Conservation (phyloP, 768 basidiomycete genomes). For the Lactarius hatsudake region DNA sequence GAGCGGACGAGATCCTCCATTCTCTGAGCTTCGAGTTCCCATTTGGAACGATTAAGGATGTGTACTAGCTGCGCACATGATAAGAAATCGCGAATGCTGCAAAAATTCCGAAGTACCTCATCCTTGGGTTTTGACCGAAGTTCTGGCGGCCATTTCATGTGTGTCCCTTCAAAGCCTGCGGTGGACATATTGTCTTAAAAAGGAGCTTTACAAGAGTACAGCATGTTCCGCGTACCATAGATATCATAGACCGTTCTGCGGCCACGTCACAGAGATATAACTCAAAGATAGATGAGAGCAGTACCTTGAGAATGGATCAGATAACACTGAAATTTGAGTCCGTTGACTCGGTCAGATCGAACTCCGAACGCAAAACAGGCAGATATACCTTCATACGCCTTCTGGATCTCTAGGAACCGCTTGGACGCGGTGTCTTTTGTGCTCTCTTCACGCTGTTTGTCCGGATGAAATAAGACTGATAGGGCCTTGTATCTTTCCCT, state of each 20-base stretch:
- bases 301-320: conserved; percentile 28
- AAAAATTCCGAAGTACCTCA: conserved; percentile 40
- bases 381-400: conserved; percentile 72
- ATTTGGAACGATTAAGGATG: conserved; percentile 41
- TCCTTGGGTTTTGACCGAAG: conserved; percentile 44
- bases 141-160: conserved; percentile 44
- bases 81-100: background rate
- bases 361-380: background rate
- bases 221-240: conserved; percentile 19
- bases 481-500: conserved; percentile 68
- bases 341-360: conserved; percentile 9
- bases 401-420: conserved; percentile 73
- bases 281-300: conserved; percentile 28
- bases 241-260: conserved; percentile 28
- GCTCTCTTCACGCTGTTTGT: conserved; percentile 65
- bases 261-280: conserved; percentile 3
- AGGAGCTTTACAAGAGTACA: background rate
- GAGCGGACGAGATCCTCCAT: conserved; percentile 43
- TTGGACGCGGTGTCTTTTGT: conserved; percentile 58
- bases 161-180: conserved; percentile 40
- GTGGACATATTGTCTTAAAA: background rate
- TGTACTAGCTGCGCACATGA: conserved; percentile 42
- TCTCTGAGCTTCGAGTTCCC: conserved; percentile 38
- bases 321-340: conserved; percentile 22
- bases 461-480: conserved; percentile 81